Evolutionary conservation across 2,329 filamentous ascomycete genomes (phyloP), one percentile per base, ranked within the genome.

Genomic region (Fusarium continuum): DNA sequence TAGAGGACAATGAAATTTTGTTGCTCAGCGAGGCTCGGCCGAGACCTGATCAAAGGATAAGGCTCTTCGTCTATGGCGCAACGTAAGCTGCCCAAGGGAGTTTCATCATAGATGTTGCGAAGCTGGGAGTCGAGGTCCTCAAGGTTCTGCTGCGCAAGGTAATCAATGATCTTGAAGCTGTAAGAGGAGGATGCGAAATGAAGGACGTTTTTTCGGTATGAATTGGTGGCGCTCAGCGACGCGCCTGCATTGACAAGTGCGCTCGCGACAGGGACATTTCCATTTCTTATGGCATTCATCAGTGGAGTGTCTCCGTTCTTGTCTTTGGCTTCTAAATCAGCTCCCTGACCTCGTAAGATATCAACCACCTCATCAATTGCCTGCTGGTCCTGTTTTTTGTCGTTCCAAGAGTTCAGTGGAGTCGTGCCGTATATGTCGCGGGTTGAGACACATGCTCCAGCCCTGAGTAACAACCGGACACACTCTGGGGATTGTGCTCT

Each of bases 261-360:
- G 0, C 0, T 4, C 0, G 65, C 3, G 13, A 20, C 7, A 0
- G 4, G 0, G 9, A 34, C 0, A 4, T 56, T 51, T 5, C n/a
- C 38, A 1, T 0, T 0, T 0, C 0, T 0, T 3, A 49, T 20
- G 3, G 52, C 49, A 0, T 0, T 0, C 0, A 61, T n/a, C 0
- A 6, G 0, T 2, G 64, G 5, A 0, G 64, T 61, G 0, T 0
- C 0, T 3, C 60, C 38, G 0, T 0, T 0, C 0, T 2, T 0
- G 8, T 32, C 1, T 43, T 19, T 52, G 2, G 11, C 34, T 17
- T 65, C 52, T 0, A 63, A 16, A 4, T 49, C 14, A 3, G 36
- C 47, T 2, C 55, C 34, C 0, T 13, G 4, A 8, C 0, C 17
- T 7, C 9, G 8, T 1, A 67, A 9, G 14, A 55, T 11, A 4